Percentiles rank a stretch among this genome's conserved stretches.
Evolutionary conservation across 1,139 yeast species (phyloP).

Genomic region (Wickerhamomyces sp.): DNA sequence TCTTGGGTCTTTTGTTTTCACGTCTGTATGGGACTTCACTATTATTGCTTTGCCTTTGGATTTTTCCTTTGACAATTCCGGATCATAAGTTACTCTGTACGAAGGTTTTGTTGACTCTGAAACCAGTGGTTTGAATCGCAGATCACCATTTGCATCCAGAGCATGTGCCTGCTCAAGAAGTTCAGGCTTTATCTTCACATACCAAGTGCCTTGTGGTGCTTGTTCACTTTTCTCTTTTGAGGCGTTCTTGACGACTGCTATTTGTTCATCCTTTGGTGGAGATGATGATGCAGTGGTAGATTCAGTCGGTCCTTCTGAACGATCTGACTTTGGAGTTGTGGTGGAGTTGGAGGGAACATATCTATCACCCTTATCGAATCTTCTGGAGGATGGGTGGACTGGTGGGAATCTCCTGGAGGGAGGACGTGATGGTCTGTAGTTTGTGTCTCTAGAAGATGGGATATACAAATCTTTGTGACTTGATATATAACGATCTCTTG

Average conservation of each 20-base stretch:
- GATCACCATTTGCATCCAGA: conserved; percentile 7
- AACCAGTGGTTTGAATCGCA: conserved; percentile 1
- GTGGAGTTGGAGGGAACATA: not conserved
- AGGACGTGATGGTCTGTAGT: not conserved
- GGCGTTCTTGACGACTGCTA: too few species aligned
- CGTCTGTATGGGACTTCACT: conserved; percentile 21
- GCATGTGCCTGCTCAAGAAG: conserved; percentile 8
- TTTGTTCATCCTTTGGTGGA: not conserved
- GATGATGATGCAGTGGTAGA: not conserved
- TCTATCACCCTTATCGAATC: not conserved
- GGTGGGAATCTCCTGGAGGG: not conserved
- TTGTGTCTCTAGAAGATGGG: conserved; percentile 2
- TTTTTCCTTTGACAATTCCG: conserved; percentile 41
- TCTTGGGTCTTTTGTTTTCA: conserved; percentile 37
- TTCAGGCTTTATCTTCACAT: conserved; percentile 1
- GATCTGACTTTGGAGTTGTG: not conserved
- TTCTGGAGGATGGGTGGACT: not conserved
- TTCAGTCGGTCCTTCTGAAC: not conserved
- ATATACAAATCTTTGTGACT: conserved; percentile 4
- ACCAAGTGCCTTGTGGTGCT: not conserved
- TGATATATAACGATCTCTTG: not conserved
- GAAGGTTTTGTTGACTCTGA: conserved; percentile 23
- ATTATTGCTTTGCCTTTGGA: conserved; percentile 37
- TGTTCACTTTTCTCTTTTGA: too few species aligned
- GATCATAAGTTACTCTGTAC: conserved; percentile 51